Evolutionary conservation across 257 asterid species (phyloP), one percentile per base, ranked within the genome.

Genomic region (Datura wrightii): DNA sequence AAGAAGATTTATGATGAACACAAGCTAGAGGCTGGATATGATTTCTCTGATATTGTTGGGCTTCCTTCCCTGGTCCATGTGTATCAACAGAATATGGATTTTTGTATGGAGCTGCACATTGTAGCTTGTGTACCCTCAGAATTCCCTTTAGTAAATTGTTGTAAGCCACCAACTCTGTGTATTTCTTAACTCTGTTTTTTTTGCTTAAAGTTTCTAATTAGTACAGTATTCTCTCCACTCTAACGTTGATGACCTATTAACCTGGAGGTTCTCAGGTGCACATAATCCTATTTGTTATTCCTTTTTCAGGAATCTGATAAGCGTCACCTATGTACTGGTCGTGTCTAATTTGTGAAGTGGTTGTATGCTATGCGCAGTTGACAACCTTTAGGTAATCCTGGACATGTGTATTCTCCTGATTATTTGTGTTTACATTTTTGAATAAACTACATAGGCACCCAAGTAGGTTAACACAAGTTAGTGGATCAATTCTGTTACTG

Each of bases 1-100:
- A 87, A 84, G 39, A 86, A 69, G 80, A 10, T 69, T 62, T 69
- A 50, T 65, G 14, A 37, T 19, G 71, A 50, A 14, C 62, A 76
- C 82, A 50, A 76, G 31, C 31, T 76, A 50, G 82, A 76, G 62
- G 80, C n/a, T 31, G 82, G 82, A 15, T 50, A 31, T 50, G 63
- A 76, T 76, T 62, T 50, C 46, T 76, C 63, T 14, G 46, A 50
- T 52, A 52, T 52, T 76, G 46, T 36, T 76, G 46, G 46, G 82
- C 82, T 31, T 76, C 82, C 13, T 76, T 52, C 82, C 82, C 62
- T 76, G 42, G 63, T 52, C 63, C 15, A 2, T 76, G 82, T 31
- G 82, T 16, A 76, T 52, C 44, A 50, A 52, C 63, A 50, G 44
- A 34, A 31, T 14, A 50, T 50, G 44, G 46, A 76, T 63, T 50